Evolutionary conservation across 305 asterid genomes (phyloP), one percentile per base, ranked within the genome.

Genomic region (Solanum aculeatissimum): DNA sequence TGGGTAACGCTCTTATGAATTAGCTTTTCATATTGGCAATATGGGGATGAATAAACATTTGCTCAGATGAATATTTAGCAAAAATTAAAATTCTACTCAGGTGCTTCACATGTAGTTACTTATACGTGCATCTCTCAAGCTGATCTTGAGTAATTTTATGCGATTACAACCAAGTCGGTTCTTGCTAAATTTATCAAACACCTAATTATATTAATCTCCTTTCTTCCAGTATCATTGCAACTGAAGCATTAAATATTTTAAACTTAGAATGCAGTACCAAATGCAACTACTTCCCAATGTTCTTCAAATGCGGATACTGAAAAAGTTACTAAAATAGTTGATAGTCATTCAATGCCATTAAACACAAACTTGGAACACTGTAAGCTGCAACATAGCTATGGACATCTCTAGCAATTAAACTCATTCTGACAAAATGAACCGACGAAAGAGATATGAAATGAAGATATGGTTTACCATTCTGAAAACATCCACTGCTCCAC

Each of bases 401-500:
- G 21, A 23, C 58, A 8, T 72, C 49, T 75, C 10, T 77, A 49
- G 47, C 16, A 14, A 77, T 51, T 51, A 78, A 18, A 53, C n/a
- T 53, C 27, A 32, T 11, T 29, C 6, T 4, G 82, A 11, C 8
- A 53, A 63, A 35, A 68, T 19, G 49, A 80, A 45, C 53, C 54
- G 0, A 27, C 10, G 2, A 84, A 85, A 38, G 80, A 86, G 35
- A 29, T 68, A 83, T 3, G 60, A 79, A 66, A 84, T 1, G 15
- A 83, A 57, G 55, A 83, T 82, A 84, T 14, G 4, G 43, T 81
- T 45, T 90, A 97, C 99, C 96, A 89, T 92, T 87, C 98, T 95
- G 83, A 97, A 97, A 79, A 97, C 97, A 88, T 97, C 98, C 60
- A 89, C 82, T 21, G 95, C 87, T 83, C 89, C 97, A 21, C 95